Evolutionary conservation across 2,329 filamentous ascomycete genomes (phyloP), one percentile per base, ranked within the genome.

Genomic region (Colletotrichum costaricense): DNA sequence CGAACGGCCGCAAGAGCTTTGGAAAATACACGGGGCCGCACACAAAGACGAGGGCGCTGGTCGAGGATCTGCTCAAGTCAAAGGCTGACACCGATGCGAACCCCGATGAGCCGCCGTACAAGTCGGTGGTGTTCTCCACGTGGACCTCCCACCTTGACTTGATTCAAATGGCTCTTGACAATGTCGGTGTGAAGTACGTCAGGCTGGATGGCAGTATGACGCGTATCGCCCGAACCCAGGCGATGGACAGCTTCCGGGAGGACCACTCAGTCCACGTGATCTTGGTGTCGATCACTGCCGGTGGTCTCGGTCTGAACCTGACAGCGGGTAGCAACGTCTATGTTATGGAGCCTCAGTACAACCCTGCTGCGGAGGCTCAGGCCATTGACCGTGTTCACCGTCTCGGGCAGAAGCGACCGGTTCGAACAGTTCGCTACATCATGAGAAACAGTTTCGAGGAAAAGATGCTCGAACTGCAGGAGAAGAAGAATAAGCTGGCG

Each of bases 281-380:
- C 63, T 89, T 98, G 11, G 95, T 98, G 16, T 98, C 95, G 11
- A 97, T 98, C 82, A 95, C 93, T 79, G 96, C 96, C 0, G 97
- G 96, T 75, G 96, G 97, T 22, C 89, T 98, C 19, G 96, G 96
- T 16, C 91, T 98, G 52, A 98, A 98, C 80, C 86, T 98, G 67
- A 98, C 95, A 0, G 88, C 94, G 0, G 96, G 93, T 38, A 97
- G 92, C 80, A 93, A 90, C 68, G 96, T 97, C 16, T 98, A 97
- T 81, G 93, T 98, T 78, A 98, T 99, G 96, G 97, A 99, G 81
- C 97, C 97, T 5, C 95, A 98, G 80, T 99, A 96, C 85, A 99
- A 99, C 79, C 97, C 97, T 0, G 95, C 95, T 0, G 95, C 95
- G 0, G 96, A 99, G 82, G 94, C 95, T 5, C 97, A 99, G 83